These are phyloP conservation scores for Setaria italica DNA, from an alignment of 202 grass and related monocot genomes.

Conservation along the genomic window DNA sequence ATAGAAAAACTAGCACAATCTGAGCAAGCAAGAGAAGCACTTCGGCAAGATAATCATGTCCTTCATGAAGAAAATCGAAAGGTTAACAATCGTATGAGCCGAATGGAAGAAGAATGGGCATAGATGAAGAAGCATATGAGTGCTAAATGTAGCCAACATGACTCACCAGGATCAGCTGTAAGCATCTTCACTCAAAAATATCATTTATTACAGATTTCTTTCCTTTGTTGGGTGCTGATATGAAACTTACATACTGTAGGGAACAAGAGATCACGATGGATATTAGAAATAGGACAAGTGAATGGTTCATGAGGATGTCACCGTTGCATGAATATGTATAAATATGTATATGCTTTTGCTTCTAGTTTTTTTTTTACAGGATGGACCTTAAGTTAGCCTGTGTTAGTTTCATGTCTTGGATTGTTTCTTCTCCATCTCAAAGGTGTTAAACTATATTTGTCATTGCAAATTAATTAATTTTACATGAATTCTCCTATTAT, in stretches of 20 bases:
- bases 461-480: no score
- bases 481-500: no score
- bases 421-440: no score
- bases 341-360: no score
- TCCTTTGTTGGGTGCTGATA: neutral
- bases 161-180: neutral
- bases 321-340: neutral
- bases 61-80: neutral
- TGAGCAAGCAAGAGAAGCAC: neutral
- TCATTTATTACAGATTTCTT: neutral
- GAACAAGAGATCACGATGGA: no score
- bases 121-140: neutral
- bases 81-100: neutral
- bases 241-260: neutral
- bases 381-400: no score
- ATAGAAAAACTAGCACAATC: neutral
- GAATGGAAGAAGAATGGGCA: neutral
- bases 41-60: neutral
- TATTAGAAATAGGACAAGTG: no score
- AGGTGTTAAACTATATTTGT: no score
- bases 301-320: neutral
- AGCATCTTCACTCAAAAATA: neutral
- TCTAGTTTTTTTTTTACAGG: no score
- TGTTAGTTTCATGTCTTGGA: no score
- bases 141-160: neutral